Percentiles rank a stretch among this genome's conserved stretches.
Conservation (phyloP, 768 basidiomycete genomes). For the Cubamyces lactineus region DNA sequence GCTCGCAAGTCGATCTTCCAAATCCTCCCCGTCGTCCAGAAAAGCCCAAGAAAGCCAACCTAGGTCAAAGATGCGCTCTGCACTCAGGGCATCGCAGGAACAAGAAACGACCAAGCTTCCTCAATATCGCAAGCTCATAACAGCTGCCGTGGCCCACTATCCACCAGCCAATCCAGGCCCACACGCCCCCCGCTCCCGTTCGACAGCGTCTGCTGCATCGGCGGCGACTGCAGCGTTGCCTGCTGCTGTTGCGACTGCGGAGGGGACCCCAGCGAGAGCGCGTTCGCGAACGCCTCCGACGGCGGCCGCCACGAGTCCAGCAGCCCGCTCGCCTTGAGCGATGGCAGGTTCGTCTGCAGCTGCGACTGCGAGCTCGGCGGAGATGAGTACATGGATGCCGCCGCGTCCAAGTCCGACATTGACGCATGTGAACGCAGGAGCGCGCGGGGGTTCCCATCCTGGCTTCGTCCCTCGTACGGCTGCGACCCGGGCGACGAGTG, state of each 20-base stretch:
- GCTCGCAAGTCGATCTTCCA: too few relatives aligned
- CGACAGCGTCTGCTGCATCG: slow-evolving; percentile 1
- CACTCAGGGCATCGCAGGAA: too few relatives aligned
- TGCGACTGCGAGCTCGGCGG: background rate
- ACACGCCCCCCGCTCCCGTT: slow-evolving; percentile 45
- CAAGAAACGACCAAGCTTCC: too few relatives aligned
- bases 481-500: slow-evolving; percentile 16
- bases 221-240: background rate
- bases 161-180: slow-evolving; percentile 64
- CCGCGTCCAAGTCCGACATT: slow-evolving; percentile 17
- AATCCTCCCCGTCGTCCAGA: too few relatives aligned
- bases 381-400: slow-evolving; percentile 7
- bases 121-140: background rate
- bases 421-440: slow-evolving; percentile 19
- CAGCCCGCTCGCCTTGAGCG: slow-evolving; percentile 74
- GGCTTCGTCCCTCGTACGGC: slow-evolving; percentile 17
- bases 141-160: slow-evolving; percentile 2
- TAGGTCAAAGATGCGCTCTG: too few relatives aligned
- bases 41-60: too few relatives aligned
- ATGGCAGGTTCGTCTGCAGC: slow-evolving; percentile 55
- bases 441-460: slow-evolving; percentile 16
- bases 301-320: slow-evolving; percentile 51
- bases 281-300: slow-evolving; percentile 29
- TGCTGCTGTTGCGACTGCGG: slow-evolving; percentile 1
- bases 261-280: slow-evolving; percentile 23